Conservation (phyloP, 495 filamentous ascomycete species). For the Penicillium pancosmium region DNA sequence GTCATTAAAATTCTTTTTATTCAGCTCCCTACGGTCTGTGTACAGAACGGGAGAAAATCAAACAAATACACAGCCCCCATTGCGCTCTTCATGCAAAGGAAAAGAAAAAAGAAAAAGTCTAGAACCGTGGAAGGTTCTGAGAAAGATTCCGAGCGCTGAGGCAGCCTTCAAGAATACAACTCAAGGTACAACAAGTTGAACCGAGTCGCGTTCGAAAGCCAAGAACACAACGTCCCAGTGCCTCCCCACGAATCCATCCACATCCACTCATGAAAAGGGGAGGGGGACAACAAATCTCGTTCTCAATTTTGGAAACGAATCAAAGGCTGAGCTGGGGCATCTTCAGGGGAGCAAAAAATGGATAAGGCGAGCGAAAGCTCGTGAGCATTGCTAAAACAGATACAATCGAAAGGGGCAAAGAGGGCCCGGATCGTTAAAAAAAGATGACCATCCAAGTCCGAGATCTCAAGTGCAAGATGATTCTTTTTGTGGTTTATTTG, state of each 20-base stretch:
- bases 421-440: constrained; percentile 40
- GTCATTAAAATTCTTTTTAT: constrained; percentile 32
- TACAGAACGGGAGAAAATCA: constrained; percentile 33
- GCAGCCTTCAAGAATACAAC: neutral
- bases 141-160: neutral
- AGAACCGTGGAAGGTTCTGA: constrained; percentile 7
- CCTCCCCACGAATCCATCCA: constrained; percentile 15
- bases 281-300: constrained; percentile 24
- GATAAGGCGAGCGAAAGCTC: constrained; percentile 23
- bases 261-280: constrained; percentile 27
- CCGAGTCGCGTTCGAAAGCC: neutral
- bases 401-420: constrained; percentile 30
- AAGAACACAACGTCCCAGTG: neutral
- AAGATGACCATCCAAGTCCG: constrained; percentile 48
- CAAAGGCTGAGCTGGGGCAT: constrained; percentile 23
- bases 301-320: constrained; percentile 27
- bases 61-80: constrained; percentile 29
- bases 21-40: constrained; percentile 29
- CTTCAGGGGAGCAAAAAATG: constrained; percentile 19
- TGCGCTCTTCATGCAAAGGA: constrained; percentile 43
- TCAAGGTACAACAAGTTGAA: neutral
- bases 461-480: constrained; percentile 43
- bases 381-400: constrained; percentile 29
- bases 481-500: constrained; percentile 42
- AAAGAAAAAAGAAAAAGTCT: constrained; percentile 25